phyloP scores from a whole-genome alignment of 1,284 basidiomycete species.

The Rhodotorula sp. region DNA sequence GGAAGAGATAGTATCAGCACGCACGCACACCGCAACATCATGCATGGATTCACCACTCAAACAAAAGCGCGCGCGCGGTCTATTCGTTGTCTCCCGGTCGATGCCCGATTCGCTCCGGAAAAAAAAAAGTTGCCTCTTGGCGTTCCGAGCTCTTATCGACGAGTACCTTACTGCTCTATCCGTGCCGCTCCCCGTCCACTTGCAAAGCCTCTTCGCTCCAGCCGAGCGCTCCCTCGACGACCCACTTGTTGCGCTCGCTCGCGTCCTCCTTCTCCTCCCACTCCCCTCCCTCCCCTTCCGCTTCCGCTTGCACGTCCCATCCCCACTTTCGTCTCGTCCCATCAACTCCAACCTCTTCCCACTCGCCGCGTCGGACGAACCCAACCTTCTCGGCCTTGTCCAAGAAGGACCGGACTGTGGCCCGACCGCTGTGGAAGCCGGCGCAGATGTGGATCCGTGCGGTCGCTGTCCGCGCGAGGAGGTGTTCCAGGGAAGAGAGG shows the following conservation, averaged over 20 bases:
- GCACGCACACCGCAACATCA: too few species aligned
- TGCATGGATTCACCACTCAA: too few species aligned
- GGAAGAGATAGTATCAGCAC: too few species aligned
- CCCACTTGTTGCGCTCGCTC: constrained; percentile 29
- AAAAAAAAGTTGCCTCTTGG: too few species aligned
- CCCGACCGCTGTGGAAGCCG: constrained; percentile 28
- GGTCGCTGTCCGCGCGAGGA: constrained; percentile 4
- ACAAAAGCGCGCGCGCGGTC: too few species aligned
- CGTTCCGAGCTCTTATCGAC: too few species aligned
- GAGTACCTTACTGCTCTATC: neutral
- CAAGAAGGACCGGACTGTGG: constrained; percentile 19
- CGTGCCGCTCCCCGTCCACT: neutral
- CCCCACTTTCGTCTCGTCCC: constrained; percentile 18
- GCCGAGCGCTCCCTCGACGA: constrained; percentile 21
- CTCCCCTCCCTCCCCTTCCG: neutral
- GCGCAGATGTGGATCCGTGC: constrained; percentile 16
- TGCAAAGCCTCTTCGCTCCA: constrained; percentile 13
- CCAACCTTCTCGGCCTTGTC: constrained; percentile 12
- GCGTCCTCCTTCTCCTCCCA: constrained; percentile 22
- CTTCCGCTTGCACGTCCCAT: constrained; percentile 4
- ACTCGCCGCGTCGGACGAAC: constrained; percentile 1
- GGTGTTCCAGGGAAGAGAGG: constrained; percentile 8
- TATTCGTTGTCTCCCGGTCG: too few species aligned
- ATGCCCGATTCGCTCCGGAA: too few species aligned
- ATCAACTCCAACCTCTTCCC: constrained; percentile 10